A percentile compares a stretch with the other conserved stretches of the same genome.
Conservation (phyloP, 106 monocot genomes). For the Acorus calamus region DNA sequence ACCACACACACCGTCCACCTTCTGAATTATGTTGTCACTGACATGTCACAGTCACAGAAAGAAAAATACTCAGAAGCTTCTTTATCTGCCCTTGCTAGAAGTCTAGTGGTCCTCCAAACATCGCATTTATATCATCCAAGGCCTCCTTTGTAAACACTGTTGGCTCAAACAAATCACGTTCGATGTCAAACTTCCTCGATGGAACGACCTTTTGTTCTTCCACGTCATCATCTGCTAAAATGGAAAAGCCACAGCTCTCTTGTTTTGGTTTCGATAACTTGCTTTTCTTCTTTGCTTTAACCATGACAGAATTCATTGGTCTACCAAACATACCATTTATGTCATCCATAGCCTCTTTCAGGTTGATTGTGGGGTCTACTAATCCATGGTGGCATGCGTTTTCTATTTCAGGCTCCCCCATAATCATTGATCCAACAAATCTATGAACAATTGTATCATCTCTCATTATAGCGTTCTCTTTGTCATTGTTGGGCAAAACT, state of each 20-base stretch:
- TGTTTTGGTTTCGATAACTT: conserved; percentile 11
- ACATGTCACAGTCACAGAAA: too few species aligned
- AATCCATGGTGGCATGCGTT: conserved; percentile 89
- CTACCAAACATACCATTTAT: conserved; percentile 85
- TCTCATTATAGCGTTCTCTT: conserved; percentile 9
- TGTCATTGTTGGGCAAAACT: too few species aligned
- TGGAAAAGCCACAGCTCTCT: conserved; percentile 29
- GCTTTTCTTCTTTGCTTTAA: conserved; percentile 23
- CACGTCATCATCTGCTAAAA: conserved; percentile 46
- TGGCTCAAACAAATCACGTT: conserved; percentile 62
- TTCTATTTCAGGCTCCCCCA: conserved; percentile 50
- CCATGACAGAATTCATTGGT: conserved; percentile 44
- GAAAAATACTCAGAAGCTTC: background rate
- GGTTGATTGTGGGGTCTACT: conserved; percentile 81
- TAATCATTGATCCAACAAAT: conserved; percentile 63
- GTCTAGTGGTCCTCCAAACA: conserved; percentile 79
- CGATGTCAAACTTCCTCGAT: conserved; percentile 1
- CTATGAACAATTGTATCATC: conserved; percentile 62
- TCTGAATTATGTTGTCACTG: background rate
- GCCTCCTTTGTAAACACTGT: conserved; percentile 76
- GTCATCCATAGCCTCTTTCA: conserved; percentile 88
- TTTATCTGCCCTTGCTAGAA: conserved; percentile 26
- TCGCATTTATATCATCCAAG: conserved; percentile 75
- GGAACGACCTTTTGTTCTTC: conserved; percentile 17
- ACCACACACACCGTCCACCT: background rate